Evolutionary conservation across 169 alveolate genomes (phyloP).

Genomic region (Ichthyophthirius multifiliis): DNA sequence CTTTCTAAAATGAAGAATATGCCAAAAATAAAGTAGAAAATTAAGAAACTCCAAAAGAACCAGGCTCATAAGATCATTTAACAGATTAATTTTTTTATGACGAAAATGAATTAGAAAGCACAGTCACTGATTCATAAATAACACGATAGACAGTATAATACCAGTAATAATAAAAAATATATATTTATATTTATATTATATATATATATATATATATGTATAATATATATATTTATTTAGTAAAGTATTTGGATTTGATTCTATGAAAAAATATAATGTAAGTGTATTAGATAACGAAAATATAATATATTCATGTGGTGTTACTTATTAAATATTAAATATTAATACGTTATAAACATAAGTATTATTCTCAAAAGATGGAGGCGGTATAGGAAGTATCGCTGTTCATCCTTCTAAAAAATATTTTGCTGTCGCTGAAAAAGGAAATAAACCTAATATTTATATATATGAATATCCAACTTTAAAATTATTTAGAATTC

Average conservation of each 20-base stretch:
- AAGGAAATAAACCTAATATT: constrained; percentile 79
- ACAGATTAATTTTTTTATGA: constrained; percentile 18
- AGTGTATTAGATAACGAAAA: constrained; percentile 69
- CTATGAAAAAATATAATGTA: constrained; percentile 69
- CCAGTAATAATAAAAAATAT: neutral
- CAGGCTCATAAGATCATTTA: too few relatives aligned
- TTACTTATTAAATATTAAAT: constrained; percentile 74
- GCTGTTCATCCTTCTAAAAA: constrained; percentile 83
- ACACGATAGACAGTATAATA: neutral
- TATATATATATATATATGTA: neutral
- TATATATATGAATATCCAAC: constrained; percentile 67
- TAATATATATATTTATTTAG: constrained; percentile 17
- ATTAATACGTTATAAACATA: constrained; percentile 62
- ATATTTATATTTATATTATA: neutral
- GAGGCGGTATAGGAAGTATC: constrained; percentile 87
- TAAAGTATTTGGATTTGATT: constrained; percentile 75
- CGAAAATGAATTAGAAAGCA: neutral
- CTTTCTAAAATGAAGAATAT: too few relatives aligned
- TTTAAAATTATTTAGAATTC: constrained; percentile 79
- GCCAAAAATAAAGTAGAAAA: too few relatives aligned
- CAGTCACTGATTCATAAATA: neutral
- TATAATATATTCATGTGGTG: constrained; percentile 73
- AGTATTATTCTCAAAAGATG: constrained; percentile 66
- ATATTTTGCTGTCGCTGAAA: constrained; percentile 86
- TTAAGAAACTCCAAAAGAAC: too few relatives aligned